Evolutionary conservation across 805 yeast genomes (phyloP).

Genomic region (Kuraishia piskuri): DNA sequence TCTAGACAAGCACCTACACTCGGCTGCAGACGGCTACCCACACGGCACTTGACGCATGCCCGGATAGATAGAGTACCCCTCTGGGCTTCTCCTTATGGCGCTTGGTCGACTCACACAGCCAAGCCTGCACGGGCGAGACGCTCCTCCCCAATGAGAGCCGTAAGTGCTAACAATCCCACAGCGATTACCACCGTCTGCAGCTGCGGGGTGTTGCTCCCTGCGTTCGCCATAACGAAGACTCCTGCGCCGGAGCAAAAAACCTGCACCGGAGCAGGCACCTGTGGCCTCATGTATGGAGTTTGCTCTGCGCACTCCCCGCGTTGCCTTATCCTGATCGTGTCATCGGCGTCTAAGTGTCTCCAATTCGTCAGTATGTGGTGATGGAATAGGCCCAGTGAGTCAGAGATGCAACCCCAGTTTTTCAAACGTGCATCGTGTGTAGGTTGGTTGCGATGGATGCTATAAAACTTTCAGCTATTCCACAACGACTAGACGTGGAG

Average conservation of each 20-base stretch:
- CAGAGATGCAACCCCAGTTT: neutral
- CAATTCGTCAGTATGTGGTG: neutral
- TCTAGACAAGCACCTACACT: no score
- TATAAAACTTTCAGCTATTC: constrained; percentile 17
- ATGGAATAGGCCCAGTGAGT: neutral
- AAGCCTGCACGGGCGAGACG: no score
- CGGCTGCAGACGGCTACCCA: neutral
- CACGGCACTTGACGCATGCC: neutral
- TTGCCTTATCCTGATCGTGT: neutral
- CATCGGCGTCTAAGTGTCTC: neutral
- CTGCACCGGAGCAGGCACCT: neutral
- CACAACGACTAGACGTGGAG: no score
- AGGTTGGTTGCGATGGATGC: neutral
- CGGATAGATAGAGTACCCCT: neutral
- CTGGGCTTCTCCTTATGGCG: neutral
- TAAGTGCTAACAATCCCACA: neutral
- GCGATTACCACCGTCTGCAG: neutral
- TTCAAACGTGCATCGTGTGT: neutral
- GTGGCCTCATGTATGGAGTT: neutral
- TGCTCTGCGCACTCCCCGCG: neutral
- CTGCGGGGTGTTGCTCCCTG: neutral
- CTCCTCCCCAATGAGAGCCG: neutral
- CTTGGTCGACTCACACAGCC: no score
- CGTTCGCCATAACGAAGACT: no score
- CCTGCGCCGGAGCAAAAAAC: no score